These are phyloP conservation scores for Talaromyces wortmannii DNA, from an alignment of 495 filamentous ascomycete species.

Conservation along the genomic window DNA sequence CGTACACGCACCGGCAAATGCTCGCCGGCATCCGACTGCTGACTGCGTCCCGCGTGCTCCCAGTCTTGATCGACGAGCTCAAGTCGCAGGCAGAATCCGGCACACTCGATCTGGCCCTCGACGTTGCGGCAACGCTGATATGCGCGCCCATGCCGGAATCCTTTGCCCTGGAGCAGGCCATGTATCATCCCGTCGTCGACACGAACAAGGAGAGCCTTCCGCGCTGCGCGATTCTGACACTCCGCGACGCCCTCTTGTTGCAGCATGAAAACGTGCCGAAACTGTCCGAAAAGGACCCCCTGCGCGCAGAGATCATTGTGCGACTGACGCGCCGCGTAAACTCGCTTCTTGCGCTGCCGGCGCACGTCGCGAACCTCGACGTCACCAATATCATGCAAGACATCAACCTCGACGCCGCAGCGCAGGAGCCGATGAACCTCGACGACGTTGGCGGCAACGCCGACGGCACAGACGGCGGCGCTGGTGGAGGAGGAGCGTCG, in stretches of 20 bases:
- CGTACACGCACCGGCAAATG: slow-evolving; percentile 75
- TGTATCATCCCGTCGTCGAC: slow-evolving; percentile 28
- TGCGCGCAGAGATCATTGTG: slow-evolving; percentile 64
- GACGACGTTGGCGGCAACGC: slow-evolving; percentile 9
- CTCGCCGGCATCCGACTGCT: slow-evolving; percentile 59
- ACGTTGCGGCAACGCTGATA: slow-evolving; percentile 67
- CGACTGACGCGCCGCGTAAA: slow-evolving; percentile 72
- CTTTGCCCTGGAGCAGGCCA: slow-evolving; percentile 36
- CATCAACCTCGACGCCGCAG: slow-evolving; percentile 29
- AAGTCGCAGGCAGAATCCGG: slow-evolving; percentile 46
- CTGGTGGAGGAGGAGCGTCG: slow-evolving; percentile 13
- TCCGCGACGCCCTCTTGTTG: slow-evolving; percentile 65
- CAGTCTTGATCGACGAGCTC: slow-evolving; percentile 62
- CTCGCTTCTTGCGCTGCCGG: slow-evolving; percentile 37
- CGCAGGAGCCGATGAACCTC: slow-evolving; percentile 28
- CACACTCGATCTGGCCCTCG: slow-evolving; percentile 51
- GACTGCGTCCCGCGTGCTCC: slow-evolving; percentile 57
- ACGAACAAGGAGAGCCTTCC: slow-evolving; percentile 32
- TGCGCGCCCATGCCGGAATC: slow-evolving; percentile 58
- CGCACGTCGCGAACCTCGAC: slow-evolving; percentile 33
- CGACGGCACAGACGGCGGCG: slow-evolving; percentile 1
- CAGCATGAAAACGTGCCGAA: slow-evolving; percentile 56
- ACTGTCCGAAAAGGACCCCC: slow-evolving; percentile 52
- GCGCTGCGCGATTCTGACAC: slow-evolving; percentile 37
- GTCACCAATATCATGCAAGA: slow-evolving; percentile 35